These are phyloP conservation scores for Parachlorella kessleri DNA, from an alignment of 139 green algal genomes.

Conservation along the genomic window DNA sequence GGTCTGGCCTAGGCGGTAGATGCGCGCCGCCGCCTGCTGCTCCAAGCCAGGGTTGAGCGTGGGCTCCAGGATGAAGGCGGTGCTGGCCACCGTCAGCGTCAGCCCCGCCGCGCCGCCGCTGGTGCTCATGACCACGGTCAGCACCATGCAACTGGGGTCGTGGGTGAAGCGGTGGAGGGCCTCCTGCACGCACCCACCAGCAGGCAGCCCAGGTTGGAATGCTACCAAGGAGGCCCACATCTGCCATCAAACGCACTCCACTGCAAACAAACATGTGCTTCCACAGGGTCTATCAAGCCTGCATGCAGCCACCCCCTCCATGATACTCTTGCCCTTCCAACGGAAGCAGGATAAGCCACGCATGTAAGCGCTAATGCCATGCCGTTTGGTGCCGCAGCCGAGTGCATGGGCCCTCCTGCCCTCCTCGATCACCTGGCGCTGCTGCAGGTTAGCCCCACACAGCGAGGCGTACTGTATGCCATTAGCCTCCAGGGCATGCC, in stretches of 20 bases:
- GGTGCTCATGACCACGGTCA: conserved; percentile 42
- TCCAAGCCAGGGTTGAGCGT: conserved; percentile 54
- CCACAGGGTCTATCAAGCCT: no score
- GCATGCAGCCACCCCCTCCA: no score
- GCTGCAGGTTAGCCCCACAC: neutral
- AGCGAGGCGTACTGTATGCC: neutral
- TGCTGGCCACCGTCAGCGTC: conserved; percentile 56
- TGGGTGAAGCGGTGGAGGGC: conserved; percentile 51
- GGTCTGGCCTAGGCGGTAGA: conserved; percentile 62
- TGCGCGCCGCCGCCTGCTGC: conserved; percentile 60
- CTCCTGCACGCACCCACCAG: conserved; percentile 2
- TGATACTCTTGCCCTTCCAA: no score
- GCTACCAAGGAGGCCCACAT: no score
- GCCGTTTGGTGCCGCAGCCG: no score
- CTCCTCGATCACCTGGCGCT: neutral
- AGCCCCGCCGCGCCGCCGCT: conserved; percentile 52
- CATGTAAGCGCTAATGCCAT: no score
- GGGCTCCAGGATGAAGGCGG: conserved; percentile 64
- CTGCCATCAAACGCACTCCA: no score
- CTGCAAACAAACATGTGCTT: no score
- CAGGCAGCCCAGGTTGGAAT: no score
- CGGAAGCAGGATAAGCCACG: no score
- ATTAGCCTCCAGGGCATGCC: conserved; percentile 36
- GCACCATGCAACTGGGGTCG: conserved; percentile 50
- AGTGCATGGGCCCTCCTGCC: no score